A percentile compares a stretch with the other conserved stretches of the same genome.
Evolutionary conservation across 495 filamentous ascomycete species (phyloP).

Genomic region (Xylaria telfairii): DNA sequence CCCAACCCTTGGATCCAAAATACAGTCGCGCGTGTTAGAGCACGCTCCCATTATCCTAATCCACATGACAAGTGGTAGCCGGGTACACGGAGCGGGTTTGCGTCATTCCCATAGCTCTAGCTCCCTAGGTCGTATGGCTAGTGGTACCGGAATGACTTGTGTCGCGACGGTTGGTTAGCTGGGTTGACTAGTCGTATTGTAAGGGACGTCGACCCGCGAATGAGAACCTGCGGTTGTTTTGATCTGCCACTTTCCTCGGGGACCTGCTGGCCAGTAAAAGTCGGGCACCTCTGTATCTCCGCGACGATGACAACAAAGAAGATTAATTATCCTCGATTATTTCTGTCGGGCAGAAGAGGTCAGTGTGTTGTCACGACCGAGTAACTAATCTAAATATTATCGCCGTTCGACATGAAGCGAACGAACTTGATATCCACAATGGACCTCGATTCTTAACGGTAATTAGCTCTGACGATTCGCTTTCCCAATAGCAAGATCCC

Average conservation of each 20-base stretch:
- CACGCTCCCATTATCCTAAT: background rate
- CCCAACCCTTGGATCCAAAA: background rate
- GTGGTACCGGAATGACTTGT: constrained; percentile 7
- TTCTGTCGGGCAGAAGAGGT: background rate
- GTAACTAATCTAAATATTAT: background rate
- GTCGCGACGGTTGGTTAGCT: background rate
- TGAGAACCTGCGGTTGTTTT: background rate
- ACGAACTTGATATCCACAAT: background rate
- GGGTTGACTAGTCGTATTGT: background rate
- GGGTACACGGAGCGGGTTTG: background rate
- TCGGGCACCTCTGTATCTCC: background rate
- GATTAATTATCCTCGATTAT: background rate
- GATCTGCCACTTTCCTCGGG: background rate
- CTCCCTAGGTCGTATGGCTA: background rate
- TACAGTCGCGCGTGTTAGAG: background rate
- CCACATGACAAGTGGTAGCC: background rate
- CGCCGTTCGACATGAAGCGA: background rate
- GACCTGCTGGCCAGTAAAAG: background rate
- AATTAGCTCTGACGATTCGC: background rate
- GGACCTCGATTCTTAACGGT: too few relatives aligned
- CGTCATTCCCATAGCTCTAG: background rate
- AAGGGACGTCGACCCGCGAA: background rate
- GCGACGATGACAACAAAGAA: background rate
- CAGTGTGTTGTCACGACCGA: background rate
- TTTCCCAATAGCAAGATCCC: background rate